Percentiles rank a stretch among this genome's conserved stretches.
Evolutionary conservation across 192 early-diverging fungal genomes (phyloP).

Genomic region (Coemansia sp.): DNA sequence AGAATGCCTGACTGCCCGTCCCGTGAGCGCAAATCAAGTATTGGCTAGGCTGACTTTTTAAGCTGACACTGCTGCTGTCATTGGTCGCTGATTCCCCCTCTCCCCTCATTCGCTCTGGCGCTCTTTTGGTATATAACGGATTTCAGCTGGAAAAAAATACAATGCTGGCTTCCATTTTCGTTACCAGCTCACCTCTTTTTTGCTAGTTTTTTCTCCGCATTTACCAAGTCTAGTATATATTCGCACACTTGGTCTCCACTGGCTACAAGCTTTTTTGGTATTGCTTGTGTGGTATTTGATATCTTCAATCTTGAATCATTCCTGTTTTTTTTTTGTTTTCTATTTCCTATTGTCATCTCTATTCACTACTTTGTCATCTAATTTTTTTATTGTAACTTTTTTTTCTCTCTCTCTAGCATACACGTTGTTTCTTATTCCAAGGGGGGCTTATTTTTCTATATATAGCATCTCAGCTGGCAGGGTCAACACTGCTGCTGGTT

Average conservation of each 20-base stretch:
- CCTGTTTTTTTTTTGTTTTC: conserved; percentile 4
- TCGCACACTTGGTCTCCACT: conserved; percentile 17
- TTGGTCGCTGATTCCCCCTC: neutral
- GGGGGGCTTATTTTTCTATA: conserved; percentile 6
- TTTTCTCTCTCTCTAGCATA: conserved; percentile 16
- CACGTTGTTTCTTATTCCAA: neutral
- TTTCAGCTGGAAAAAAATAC: conserved; percentile 9
- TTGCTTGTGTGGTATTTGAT: neutral
- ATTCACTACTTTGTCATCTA: conserved; percentile 12
- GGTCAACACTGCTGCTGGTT: neutral
- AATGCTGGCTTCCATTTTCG: neutral
- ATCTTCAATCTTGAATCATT: conserved; percentile 3
- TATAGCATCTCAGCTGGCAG: conserved; percentile 10
- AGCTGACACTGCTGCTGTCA: neutral
- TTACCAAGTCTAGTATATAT: neutral
- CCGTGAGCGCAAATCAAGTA: neutral
- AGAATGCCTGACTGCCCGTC: neutral
- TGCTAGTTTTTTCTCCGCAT: conserved; percentile 22
- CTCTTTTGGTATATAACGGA: conserved; percentile 17
- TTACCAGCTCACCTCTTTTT: conserved; percentile 3
- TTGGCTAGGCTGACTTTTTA: neutral
- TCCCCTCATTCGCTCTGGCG: neutral
- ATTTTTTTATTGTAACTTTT: conserved; percentile 7
- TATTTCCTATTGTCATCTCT: neutral
- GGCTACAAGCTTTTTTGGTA: neutral